Percentiles rank a stretch among this genome's conserved stretches.
Evolutionary conservation across 192 early-diverging fungal genomes (phyloP).

Genomic region (Podila clonocystis): DNA sequence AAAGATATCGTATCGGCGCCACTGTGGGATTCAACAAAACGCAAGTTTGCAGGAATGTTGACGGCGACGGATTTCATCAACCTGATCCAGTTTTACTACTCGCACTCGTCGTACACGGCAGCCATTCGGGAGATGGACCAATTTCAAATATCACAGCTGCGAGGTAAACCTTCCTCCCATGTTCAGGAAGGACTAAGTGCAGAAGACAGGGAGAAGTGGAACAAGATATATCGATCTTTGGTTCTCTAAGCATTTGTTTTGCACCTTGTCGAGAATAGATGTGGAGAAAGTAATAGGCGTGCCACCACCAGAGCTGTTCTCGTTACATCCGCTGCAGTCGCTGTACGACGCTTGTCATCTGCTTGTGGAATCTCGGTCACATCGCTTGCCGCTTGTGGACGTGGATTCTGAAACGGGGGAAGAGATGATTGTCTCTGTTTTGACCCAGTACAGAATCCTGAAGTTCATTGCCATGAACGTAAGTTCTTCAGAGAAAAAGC

Average conservation of each 20-base stretch:
- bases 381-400: slow-evolving; percentile 92
- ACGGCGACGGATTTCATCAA: slow-evolving; percentile 97
- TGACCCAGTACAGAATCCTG: slow-evolving; percentile 89
- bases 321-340: slow-evolving; percentile 86
- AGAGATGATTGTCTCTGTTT: slow-evolving; percentile 92
- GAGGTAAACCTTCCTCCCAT: too few species aligned
- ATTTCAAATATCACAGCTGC: slow-evolving; percentile 73
- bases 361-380: slow-evolving; percentile 83
- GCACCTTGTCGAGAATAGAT: slow-evolving; percentile 46
- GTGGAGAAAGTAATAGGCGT: slow-evolving; percentile 69
- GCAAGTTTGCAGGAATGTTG: slow-evolving; percentile 93
- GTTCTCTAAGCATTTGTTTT: background rate
- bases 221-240: too few species aligned
- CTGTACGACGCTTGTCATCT: slow-evolving; percentile 88
- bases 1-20: slow-evolving; percentile 87
- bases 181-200: too few species aligned
- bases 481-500: slow-evolving; percentile 8
- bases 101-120: slow-evolving; percentile 77
- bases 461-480: slow-evolving; percentile 90
- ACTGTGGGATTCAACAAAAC: slow-evolving; percentile 83
- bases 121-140: slow-evolving; percentile 91
- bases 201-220: too few species aligned
- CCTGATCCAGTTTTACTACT: slow-evolving; percentile 93
- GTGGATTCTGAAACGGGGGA: slow-evolving; percentile 73
- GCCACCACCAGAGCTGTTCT: slow-evolving; percentile 72